Conservation (phyloP, 2,329 filamentous ascomycete species). For the Beauveria pseudobassiana region DNA sequence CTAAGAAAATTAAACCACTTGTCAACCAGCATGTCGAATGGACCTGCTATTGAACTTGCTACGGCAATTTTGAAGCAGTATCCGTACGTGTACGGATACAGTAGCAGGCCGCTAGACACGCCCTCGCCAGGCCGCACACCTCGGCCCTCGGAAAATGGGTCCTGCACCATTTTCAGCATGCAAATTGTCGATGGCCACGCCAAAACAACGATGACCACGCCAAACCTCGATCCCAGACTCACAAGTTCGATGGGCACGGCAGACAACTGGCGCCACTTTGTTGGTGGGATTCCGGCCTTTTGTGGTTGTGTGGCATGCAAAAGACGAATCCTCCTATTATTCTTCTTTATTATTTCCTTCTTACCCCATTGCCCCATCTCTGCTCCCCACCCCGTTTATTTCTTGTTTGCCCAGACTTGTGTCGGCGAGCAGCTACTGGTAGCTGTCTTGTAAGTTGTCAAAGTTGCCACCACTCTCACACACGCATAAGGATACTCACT, state of each 20-base stretch:
- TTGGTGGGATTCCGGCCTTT: not conserved
- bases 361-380: no score
- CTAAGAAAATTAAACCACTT: no score
- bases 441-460: not conserved
- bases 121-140: not conserved
- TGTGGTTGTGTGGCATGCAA: not conserved
- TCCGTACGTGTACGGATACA: not conserved
- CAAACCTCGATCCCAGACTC: not conserved
- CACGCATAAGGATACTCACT: not conserved
- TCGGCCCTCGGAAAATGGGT: not conserved
- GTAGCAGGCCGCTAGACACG: not conserved
- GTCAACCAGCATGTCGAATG: no score
- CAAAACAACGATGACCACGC: not conserved
- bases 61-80: no score
- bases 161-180: not conserved
- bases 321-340: not conserved
- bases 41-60: no score
- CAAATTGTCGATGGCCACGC: not conserved
- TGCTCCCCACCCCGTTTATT: no score
- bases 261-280: not conserved
- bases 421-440: not conserved
- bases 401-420: no score
- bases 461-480: no score
- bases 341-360: not conserved
- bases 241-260: not conserved